Base-by-base conservation (phyloP, 306 rosid species). In the Pyrus pyrifolia region DNA sequence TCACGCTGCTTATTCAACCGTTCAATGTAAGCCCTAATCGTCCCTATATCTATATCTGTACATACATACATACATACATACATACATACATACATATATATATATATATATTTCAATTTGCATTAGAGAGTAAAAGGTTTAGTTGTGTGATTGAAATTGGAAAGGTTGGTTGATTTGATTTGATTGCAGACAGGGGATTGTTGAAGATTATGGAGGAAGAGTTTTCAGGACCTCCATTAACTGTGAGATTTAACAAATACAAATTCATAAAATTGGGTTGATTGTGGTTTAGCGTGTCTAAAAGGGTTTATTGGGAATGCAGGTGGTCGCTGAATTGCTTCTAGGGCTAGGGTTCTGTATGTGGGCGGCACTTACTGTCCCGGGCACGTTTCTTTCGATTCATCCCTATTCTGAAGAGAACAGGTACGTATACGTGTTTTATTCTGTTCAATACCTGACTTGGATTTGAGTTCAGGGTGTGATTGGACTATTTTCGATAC, bases 141-240 rank as follows among this genome's bases (percentile, higher is more conserved):
- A 9, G 27, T 44, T 44, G 46, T 51, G n/a, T 71, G 61, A 40
- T 67, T 35, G 25, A 53, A 23, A 17, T 61, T 46, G 73, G 46
- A 42, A 11, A 73, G 61, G 35, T 73, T 12, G 72, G 80, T 22
- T 68, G 81, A 73, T 78, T 79, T 79, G 60, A 73, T 76, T 80
- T 81, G 61, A 60, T 46, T 83, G 81, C 88, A 93, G 98, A 93
- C 71, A 87, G 93, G 87, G 84, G 83, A 60, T 82, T 93, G 88
- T 74, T 91, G 89, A 93, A 93, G 92, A 93, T 93, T 71, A 89
- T 78, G 64, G 97, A 93, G 81, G 96, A 89, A 76, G 92, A 93
- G 87, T 93, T 93, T 87, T 87, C 96, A 4, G 92, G 91, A 21
- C 92, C 96, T 80, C 98, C 98, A 23, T 38, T 88, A 71, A 83